Evolutionary conservation across 768 basidiomycete species (phyloP).

Genomic region (Myochromella boudieri): DNA sequence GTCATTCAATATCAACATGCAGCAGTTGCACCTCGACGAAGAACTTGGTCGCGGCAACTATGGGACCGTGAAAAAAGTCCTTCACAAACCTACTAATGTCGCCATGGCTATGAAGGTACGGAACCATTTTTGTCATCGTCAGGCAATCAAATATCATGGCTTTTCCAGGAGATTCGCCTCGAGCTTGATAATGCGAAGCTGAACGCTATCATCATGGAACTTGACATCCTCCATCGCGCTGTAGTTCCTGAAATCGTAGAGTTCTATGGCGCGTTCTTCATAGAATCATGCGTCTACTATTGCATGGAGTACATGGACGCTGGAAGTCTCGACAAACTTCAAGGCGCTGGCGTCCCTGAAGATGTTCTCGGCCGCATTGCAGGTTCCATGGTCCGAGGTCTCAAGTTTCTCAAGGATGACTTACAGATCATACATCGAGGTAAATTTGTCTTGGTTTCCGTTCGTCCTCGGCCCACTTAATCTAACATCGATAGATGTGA

Average conservation of each 20-base stretch:
- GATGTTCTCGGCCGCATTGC: slow-evolving; percentile 83
- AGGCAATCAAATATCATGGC: slow-evolving; percentile 2
- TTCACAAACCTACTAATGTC: slow-evolving; percentile 93
- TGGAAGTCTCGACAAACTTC: slow-evolving; percentile 88
- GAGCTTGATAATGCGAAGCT: slow-evolving; percentile 93
- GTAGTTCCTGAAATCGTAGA: slow-evolving; percentile 92
- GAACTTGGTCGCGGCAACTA: slow-evolving; percentile 97
- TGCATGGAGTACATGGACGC: slow-evolving; percentile 99
- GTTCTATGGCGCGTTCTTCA: slow-evolving; percentile 99
- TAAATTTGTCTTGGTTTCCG: slow-evolving; percentile 15
- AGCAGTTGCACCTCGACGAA: slow-evolving; percentile 84
- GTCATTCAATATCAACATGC: slow-evolving; percentile 93
- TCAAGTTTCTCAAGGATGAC: slow-evolving; percentile 94
- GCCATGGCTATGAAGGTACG: slow-evolving; percentile 98
- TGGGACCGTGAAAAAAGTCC: slow-evolving; percentile 94
- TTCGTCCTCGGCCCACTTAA: slow-evolving; percentile 3
- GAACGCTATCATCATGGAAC: slow-evolving; percentile 97
- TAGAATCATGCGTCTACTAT: slow-evolving; percentile 99
- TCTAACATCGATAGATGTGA: slow-evolving; percentile 59
- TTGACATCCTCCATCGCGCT: slow-evolving; percentile 95
- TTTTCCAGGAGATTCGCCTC: slow-evolving; percentile 87
- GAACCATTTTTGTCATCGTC: slow-evolving; percentile 3
- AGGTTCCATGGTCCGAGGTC: slow-evolving; percentile 78
- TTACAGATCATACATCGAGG: slow-evolving; percentile 75
- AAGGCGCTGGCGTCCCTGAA: slow-evolving; percentile 65